Evolutionary conservation across 495 filamentous ascomycete species (phyloP), one percentile per base, ranked within the genome.

Genomic region (Thermochaetoides thermophila): DNA sequence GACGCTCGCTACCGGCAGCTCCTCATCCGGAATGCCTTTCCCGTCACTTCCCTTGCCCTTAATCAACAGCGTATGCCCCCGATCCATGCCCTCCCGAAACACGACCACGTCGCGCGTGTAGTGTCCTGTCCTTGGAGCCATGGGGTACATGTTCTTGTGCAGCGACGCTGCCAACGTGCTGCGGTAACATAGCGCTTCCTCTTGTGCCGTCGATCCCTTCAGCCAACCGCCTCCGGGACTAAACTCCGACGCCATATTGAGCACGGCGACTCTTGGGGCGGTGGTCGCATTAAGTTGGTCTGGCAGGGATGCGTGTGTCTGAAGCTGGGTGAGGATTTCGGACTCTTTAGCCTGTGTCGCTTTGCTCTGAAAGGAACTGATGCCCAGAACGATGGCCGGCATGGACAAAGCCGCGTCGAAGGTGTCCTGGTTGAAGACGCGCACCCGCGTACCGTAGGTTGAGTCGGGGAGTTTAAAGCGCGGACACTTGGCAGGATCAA

Each of bases 111-210:
- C 57, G 5, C 68, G 69, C 0, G 71, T 68, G 46, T 78, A 79
- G 13, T 78, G 45, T 1, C 52, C 66, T 1, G 57, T 52, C 4
- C 45, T 24, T 0, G 46, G 39, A 4, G 44, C 38, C 27, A 73
- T 44, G 1, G 73, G 75, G 36, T 79, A 79, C 36, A 58, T 63
- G 0, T 40, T 12, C 12, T 27, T 37, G 20, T 67, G 57, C 7
- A 80, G 61, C 1, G 64, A 66, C 10, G 54, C 44, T 17, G 43
- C 55, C 8, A 81, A 63, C 3, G 68, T 75, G 38, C 66, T 74
- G 25, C 74, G 69, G 45, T 67, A 74, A 50, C 68, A 79, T n/a
- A 80, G 50, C 1, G 66, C 61, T 50, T 78, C 75, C 46, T 81
- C 77, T 45, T 79, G 76, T 2, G 75, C 74, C 19, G 56, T 46